Conservation (phyloP, 2,329 filamentous ascomycete species). For the Juglanconis sp. region DNA sequence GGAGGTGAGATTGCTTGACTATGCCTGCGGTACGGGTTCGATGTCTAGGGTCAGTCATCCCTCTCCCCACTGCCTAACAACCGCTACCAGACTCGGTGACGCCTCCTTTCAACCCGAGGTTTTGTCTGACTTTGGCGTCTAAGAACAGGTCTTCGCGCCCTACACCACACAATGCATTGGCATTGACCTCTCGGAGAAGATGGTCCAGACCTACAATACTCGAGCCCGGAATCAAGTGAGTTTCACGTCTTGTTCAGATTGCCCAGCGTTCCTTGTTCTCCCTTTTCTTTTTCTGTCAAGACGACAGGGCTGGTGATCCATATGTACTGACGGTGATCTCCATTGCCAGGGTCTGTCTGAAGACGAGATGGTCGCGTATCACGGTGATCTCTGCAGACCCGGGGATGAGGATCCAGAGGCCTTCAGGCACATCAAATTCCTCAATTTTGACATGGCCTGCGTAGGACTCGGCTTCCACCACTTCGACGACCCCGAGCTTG, state of each 20-base stretch:
- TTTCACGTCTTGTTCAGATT: background rate
- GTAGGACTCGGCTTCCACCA: constrained; percentile 61
- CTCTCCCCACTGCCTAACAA: background rate
- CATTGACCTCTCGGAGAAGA: constrained; percentile 68
- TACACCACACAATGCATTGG: constrained; percentile 62
- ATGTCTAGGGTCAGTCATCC: constrained; percentile 55
- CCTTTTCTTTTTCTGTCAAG: background rate
- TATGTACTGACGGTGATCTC: constrained; percentile 1
- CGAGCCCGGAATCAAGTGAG: constrained; percentile 52
- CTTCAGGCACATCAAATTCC: constrained; percentile 60
- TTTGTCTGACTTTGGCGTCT: background rate
- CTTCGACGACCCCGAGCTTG: constrained; percentile 61
- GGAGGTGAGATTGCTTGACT: constrained; percentile 62
- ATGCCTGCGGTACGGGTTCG: constrained; percentile 70
- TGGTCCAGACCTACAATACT: constrained; percentile 66
- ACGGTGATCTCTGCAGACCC: constrained; percentile 54
- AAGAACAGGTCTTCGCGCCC: constrained; percentile 52
- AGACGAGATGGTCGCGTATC: constrained; percentile 53
- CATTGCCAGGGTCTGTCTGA: constrained; percentile 41
- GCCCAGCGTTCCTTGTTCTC: background rate
- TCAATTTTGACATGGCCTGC: constrained; percentile 64
- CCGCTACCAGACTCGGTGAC: background rate
- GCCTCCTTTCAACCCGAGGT: background rate
- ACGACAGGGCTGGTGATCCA: background rate
- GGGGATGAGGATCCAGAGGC: constrained; percentile 46